Evolutionary conservation across 768 basidiomycete genomes (phyloP).

Genomic region (Nevesoporus exiguus): DNA sequence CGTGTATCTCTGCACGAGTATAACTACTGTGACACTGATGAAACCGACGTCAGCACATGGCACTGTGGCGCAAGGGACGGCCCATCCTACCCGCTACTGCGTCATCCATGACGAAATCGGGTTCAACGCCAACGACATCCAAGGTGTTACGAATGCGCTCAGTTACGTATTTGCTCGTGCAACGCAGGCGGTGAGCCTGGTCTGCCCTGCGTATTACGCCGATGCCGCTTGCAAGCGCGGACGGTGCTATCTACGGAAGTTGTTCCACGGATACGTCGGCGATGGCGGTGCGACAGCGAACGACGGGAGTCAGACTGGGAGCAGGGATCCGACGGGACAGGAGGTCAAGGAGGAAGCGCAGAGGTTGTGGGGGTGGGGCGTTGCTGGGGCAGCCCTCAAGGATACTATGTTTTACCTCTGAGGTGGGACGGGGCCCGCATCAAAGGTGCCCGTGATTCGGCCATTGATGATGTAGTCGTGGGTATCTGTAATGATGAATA

Average conservation of each 20-base stretch:
- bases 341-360: slow-evolving; percentile 52
- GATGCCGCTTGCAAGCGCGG: slow-evolving; percentile 54
- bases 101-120: slow-evolving; percentile 52
- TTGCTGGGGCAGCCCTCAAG: slow-evolving; percentile 46
- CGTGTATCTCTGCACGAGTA: too few relatives aligned
- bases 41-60: slow-evolving; percentile 37
- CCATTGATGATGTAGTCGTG: too few relatives aligned
- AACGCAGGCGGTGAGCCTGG: slow-evolving; percentile 42
- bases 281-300: slow-evolving; percentile 27
- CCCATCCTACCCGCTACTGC: slow-evolving; percentile 53
- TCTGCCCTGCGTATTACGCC: slow-evolving; percentile 40
- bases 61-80: slow-evolving; percentile 46
- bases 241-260: slow-evolving; percentile 48
- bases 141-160: slow-evolving; percentile 50
- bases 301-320: slow-evolving; percentile 32
- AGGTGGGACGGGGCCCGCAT: too few relatives aligned
- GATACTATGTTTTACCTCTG: slow-evolving; percentile 79
- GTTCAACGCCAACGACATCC: slow-evolving; percentile 47
- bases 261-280: slow-evolving; percentile 37
- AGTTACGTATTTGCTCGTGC: slow-evolving; percentile 58
- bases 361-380: slow-evolving; percentile 54
- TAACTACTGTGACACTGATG: slow-evolving; percentile 6
- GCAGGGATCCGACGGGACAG: slow-evolving; percentile 42
- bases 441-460: too few relatives aligned
- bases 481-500: too few relatives aligned